A percentile compares a stretch with the other conserved stretches of the same genome.
These are phyloP conservation scores for Ophiostoma himal-ulmi DNA, from an alignment of 2,329 filamentous ascomycete genomes.

Conservation along the genomic window DNA sequence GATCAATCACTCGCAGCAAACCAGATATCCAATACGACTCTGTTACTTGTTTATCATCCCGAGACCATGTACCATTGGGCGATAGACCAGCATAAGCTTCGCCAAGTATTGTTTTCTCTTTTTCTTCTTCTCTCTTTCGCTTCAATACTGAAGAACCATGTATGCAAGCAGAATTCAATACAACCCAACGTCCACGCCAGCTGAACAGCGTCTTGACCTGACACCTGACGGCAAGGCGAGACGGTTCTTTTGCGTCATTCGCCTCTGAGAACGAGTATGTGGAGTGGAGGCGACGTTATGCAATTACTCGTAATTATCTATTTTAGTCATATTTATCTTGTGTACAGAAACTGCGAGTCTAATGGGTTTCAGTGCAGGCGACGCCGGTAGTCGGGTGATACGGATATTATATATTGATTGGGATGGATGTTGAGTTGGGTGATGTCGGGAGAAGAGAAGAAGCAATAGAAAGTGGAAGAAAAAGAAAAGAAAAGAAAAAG, in stretches of 20 bases:
- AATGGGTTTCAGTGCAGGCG: too few relatives aligned
- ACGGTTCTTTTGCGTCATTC: constrained; percentile 10
- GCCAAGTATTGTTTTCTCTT: neutral
- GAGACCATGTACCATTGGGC: neutral
- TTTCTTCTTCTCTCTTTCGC: too few relatives aligned
- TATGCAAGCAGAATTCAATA: too few relatives aligned
- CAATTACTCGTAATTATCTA: too few relatives aligned
- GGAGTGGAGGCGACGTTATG: neutral
- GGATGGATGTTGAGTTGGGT: too few relatives aligned
- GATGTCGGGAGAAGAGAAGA: neutral
- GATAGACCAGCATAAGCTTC: neutral
- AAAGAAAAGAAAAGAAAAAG: neutral
- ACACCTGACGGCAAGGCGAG: neutral
- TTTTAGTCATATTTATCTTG: neutral
- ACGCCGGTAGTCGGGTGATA: too few relatives aligned
- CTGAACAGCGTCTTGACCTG: neutral
- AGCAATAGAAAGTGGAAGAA: neutral
- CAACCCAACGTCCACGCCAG: neutral
- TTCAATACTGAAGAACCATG: too few relatives aligned
- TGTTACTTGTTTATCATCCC: neutral
- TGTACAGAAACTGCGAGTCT: too few relatives aligned
- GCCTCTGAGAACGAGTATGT: neutral
- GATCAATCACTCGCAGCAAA: neutral
- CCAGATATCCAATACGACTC: neutral
- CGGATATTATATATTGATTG: too few relatives aligned